Base-by-base conservation (phyloP, 139 green algal species). In the Chlamydomonas eustigma region DNA sequence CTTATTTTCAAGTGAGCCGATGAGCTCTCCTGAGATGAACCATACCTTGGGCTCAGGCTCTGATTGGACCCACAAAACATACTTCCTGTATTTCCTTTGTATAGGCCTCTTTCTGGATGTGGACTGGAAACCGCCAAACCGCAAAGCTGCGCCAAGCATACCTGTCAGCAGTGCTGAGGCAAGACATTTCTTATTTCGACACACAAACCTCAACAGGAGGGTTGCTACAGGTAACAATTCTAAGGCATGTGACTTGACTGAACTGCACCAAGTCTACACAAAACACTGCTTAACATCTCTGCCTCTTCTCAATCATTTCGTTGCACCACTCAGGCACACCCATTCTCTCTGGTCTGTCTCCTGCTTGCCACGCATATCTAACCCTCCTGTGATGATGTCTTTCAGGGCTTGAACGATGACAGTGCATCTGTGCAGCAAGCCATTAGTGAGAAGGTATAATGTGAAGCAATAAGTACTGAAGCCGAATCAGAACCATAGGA, bases 371-470 rank as follows among this genome's bases (percentile, higher is more conserved):
- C n/a, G n/a, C n/a, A n/a, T n/a, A n/a, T n/a, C n/a, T n/a, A n/a
- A n/a, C n/a, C n/a, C n/a, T n/a, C n/a, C n/a, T n/a, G n/a, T n/a
- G n/a, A n/a, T n/a, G n/a, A n/a, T n/a, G n/a, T 69, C 24, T 32
- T 69, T 24, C 18, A 74, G 68, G 37, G 37, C 8, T 25, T 74
- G 6, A 58, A 58, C 36, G 68, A 74, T 3, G 68, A 74, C 37
- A 58, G 35, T 38, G 8, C 12, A 24, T 18, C 34, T 2, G 68
- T 74, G 34, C 68, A 74, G 37, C 37, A 58, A 6, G 68, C 68
- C 8, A 74, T 74, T 28, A 63, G 68, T 63, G 68, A 74, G 37
- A 74, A 74, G 68, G 68, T 73, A n/a, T n/a, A n/a, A n/a, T n/a
- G n/a, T n/a, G n/a, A n/a, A n/a, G n/a, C n/a, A n/a, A n/a, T n/a